Percentiles rank a stretch among this genome's conserved stretches.
These are phyloP conservation scores for Mayamaea pseudoterrestris DNA, from an alignment of 108 stramenopile species.

Conservation along the genomic window DNA sequence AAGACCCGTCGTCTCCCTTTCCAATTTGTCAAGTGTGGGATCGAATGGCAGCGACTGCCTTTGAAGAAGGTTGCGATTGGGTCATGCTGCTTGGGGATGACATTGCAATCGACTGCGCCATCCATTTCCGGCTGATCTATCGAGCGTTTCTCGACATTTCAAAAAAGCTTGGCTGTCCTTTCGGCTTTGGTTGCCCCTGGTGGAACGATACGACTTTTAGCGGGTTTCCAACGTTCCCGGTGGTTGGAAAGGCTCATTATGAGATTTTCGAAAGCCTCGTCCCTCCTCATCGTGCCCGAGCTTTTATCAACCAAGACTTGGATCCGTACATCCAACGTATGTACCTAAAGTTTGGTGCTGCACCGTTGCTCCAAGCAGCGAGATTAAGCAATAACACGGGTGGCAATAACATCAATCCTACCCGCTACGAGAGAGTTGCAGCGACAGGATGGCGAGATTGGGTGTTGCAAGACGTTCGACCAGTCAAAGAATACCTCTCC, in stretches of 20 bases:
- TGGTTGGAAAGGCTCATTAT: conserved; percentile 24
- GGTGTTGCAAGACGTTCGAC: conserved; percentile 17
- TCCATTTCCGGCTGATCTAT: conserved; percentile 22
- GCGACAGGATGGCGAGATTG: conserved; percentile 24
- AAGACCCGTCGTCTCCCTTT: too few relatives aligned
- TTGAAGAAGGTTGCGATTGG: conserved; percentile 28
- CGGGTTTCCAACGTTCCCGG: conserved; percentile 50
- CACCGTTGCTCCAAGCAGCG: conserved; percentile 14
- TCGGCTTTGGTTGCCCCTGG: conserved; percentile 36
- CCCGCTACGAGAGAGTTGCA: conserved; percentile 25
- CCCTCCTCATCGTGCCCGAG: conserved; percentile 17
- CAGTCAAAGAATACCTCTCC: conserved; percentile 4
- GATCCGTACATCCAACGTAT: conserved; percentile 37
- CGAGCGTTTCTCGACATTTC: conserved; percentile 28
- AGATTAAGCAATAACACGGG: conserved; percentile 21
- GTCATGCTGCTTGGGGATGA: conserved; percentile 45
- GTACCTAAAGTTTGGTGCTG: conserved; percentile 23
- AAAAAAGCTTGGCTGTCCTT: conserved; percentile 3
- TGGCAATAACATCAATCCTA: conserved; percentile 11
- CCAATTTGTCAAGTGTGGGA: conserved; percentile 33
- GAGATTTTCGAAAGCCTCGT: conserved; percentile 27
- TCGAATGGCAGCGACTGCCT: conserved; percentile 25
- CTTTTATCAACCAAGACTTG: conserved; percentile 37
- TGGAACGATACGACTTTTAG: conserved; percentile 36
- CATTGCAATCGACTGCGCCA: conserved; percentile 11